phyloP scores from a whole-genome alignment of 2,329 filamentous ascomycete genomes.

The Diaporthe sp. region DNA sequence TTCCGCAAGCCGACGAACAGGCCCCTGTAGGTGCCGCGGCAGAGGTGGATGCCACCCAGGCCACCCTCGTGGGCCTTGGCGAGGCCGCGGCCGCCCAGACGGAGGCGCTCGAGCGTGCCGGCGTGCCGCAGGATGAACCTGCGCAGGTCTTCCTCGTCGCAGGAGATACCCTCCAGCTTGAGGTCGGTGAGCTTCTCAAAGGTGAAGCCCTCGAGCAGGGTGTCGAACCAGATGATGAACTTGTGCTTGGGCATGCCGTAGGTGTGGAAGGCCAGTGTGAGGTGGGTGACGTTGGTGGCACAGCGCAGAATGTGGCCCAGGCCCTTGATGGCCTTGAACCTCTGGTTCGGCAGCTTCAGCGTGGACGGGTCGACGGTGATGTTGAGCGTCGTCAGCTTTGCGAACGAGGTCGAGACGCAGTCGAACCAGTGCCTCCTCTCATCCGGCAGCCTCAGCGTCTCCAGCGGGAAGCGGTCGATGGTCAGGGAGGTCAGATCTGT shows the following conservation, averaged over 20 bases:
- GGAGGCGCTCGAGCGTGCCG: constrained; percentile 50
- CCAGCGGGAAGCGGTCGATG: constrained; percentile 56
- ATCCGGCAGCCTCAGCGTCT: constrained; percentile 50
- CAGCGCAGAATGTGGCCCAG: constrained; percentile 55
- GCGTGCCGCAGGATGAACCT: constrained; percentile 54
- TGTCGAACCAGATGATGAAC: constrained; percentile 53
- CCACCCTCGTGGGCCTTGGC: constrained; percentile 51
- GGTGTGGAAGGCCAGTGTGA: constrained; percentile 54
- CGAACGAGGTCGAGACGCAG: constrained; percentile 50
- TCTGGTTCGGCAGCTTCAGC: constrained; percentile 48
- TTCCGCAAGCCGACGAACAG: constrained; percentile 53
- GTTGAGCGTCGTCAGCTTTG: constrained; percentile 51
- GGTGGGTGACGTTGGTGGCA: constrained; percentile 47
- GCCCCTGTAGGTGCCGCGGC: constrained; percentile 55
- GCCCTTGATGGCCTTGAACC: constrained; percentile 53
- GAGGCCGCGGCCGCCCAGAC: constrained; percentile 56
- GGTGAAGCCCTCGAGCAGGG: constrained; percentile 50
- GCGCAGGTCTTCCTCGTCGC: constrained; percentile 55
- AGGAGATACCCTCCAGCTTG: constrained; percentile 54
- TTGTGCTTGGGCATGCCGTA: constrained; percentile 51
- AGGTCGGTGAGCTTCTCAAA: constrained; percentile 53
- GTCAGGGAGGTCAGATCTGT: constrained; percentile 49
- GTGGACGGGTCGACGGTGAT: constrained; percentile 53
- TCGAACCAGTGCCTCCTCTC: constrained; percentile 55
- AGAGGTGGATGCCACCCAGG: constrained; percentile 56